Percentiles rank a stretch among this genome's conserved stretches.
These are phyloP conservation scores for Phylloporus sp. DNA, from an alignment of 768 basidiomycete genomes.

Conservation along the genomic window DNA sequence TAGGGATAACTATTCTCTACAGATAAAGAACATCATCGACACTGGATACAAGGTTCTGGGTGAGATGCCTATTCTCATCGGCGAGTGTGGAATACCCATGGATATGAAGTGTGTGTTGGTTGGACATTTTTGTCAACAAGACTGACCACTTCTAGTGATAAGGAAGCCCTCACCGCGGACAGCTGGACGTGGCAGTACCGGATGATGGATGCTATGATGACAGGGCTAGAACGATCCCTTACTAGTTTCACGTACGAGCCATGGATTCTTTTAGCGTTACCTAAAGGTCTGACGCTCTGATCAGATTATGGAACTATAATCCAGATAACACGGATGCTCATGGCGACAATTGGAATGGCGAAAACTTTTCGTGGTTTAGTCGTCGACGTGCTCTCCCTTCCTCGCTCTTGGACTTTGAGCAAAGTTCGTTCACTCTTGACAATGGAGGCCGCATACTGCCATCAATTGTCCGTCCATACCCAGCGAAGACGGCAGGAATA, in stretches of 20 bases:
- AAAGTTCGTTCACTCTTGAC: constrained; percentile 69
- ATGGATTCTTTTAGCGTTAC: not conserved
- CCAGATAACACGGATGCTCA: constrained; percentile 71
- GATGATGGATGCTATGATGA: constrained; percentile 95
- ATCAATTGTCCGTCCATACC: constrained; percentile 84
- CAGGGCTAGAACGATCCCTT: constrained; percentile 70
- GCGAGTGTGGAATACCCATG: constrained; percentile 95
- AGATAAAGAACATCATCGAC: constrained; percentile 76
- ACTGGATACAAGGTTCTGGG: constrained; percentile 67
- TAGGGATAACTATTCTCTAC: constrained; percentile 76
- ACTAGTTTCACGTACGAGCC: constrained; percentile 80
- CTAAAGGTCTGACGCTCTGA: not conserved
- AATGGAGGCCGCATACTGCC: constrained; percentile 76
- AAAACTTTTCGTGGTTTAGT: constrained; percentile 97
- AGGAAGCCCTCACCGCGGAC: constrained; percentile 66
- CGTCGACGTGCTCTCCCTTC: constrained; percentile 52
- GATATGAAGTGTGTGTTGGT: constrained; percentile 79
- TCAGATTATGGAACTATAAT: constrained; percentile 93
- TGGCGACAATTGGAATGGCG: constrained; percentile 94
- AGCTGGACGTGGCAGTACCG: constrained; percentile 79
- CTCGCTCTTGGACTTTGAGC: constrained; percentile 53
- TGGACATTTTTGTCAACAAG: not conserved
- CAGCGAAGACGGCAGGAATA: constrained; percentile 85
- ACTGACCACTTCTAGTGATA: constrained; percentile 42
- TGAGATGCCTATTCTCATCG: constrained; percentile 80